Evolutionary conservation across 1,139 yeast genomes (phyloP).

Genomic region (Magnusiomyces tetraspermus): DNA sequence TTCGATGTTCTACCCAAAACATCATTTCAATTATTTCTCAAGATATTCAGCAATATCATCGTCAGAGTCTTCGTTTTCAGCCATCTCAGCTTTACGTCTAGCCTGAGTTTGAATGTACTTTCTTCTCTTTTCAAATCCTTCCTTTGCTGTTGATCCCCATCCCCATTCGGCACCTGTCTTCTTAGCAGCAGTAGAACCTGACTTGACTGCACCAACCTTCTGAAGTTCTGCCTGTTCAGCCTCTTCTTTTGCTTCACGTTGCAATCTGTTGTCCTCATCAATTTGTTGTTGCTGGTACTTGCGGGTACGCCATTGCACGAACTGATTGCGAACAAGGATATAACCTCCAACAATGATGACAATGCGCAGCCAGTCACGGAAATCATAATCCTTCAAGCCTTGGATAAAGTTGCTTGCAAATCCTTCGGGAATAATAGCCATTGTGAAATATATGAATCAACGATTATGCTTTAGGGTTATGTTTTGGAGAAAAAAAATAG

Average conservation of each 20-base stretch:
- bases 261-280: constrained; percentile 6
- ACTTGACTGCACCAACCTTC: constrained; percentile 1
- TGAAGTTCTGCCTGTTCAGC: constrained; percentile 6
- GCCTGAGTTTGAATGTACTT: constrained; percentile 12
- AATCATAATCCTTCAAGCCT: constrained; percentile 10
- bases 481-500: no score
- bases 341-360: constrained; percentile 14
- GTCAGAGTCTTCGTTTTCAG: constrained; percentile 14
- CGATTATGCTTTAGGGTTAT: no score
- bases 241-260: constrained; percentile 10
- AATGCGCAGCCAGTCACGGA: constrained; percentile 13
- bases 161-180: constrained; percentile 7
- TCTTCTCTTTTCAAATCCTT: constrained; percentile 8
- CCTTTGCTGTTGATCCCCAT: constrained; percentile 15
- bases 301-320: constrained; percentile 11
- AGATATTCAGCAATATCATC: constrained; percentile 13
- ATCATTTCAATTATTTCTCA: no score
- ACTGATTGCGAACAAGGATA: constrained; percentile 12
- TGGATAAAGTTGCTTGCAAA: neutral
- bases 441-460: no score
- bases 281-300: constrained; percentile 7
- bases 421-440: neutral
- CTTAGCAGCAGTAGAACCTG: neutral
- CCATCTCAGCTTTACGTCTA: constrained; percentile 15
- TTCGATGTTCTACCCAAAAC: no score